These are phyloP conservation scores for Xylaria sp. DNA, from an alignment of 2,329 filamentous ascomycete species.

Conservation along the genomic window DNA sequence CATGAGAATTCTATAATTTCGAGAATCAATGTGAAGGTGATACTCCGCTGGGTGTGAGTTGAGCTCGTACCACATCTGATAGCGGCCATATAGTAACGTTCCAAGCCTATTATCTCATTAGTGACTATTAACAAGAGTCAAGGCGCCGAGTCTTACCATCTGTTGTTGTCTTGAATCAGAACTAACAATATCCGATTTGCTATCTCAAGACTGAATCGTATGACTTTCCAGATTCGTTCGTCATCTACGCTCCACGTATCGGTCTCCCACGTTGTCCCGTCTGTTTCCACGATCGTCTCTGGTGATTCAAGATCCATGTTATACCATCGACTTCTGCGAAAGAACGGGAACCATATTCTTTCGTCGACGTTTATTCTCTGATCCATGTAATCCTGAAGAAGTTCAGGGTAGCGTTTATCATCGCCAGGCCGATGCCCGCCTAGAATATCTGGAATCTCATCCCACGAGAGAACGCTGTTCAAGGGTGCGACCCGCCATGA, in stretches of 20 bases:
- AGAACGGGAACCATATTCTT: constrained; percentile 11
- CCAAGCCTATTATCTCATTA: constrained; percentile 17
- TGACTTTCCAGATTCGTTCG: constrained; percentile 2
- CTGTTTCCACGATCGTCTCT: background rate
- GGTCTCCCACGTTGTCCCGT: background rate
- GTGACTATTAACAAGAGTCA: background rate
- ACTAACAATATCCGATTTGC: constrained; percentile 16
- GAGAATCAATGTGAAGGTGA: background rate
- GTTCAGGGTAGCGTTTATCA: background rate
- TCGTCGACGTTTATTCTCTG: constrained; percentile 15
- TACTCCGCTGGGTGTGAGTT: background rate
- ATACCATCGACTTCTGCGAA: constrained; percentile 4
- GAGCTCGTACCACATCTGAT: constrained; percentile 15
- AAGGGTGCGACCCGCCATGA: constrained; percentile 4
- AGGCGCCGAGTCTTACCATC: constrained; percentile 14
- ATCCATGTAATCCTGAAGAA: background rate
- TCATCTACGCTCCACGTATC: constrained; percentile 6
- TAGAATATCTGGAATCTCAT: background rate
- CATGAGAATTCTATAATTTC: constrained; percentile 7
- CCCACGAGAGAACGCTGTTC: constrained; percentile 17
- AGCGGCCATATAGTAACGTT: constrained; percentile 14
- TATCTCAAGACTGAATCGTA: constrained; percentile 20
- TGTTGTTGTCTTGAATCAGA: constrained; percentile 18
- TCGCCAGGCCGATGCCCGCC: constrained; percentile 10
- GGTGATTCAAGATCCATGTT: background rate